These are phyloP conservation scores for Claviceps capensis DNA, from an alignment of 2,329 filamentous ascomycete genomes.

Conservation along the genomic window DNA sequence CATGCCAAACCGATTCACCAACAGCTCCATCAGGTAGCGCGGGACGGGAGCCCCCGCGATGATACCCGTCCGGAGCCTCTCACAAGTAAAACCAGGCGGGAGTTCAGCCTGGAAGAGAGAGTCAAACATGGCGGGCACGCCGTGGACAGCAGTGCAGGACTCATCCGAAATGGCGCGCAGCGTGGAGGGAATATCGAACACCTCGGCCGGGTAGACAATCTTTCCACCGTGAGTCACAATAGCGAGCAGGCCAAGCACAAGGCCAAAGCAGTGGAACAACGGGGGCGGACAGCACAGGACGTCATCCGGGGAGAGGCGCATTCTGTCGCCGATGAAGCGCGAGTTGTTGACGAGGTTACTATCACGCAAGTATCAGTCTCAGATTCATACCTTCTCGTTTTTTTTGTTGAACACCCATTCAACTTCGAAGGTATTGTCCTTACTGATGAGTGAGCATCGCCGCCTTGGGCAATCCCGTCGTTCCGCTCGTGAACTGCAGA, in stretches of 20 bases:
- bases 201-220: conserved; percentile 62
- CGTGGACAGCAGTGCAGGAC: conserved; percentile 61
- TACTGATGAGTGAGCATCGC: conserved; percentile 62
- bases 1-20: conserved; percentile 62
- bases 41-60: conserved; percentile 69
- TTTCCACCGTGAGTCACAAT: conserved; percentile 61
- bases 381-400: no score
- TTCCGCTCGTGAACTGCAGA: conserved; percentile 64
- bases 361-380: neutral
- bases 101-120: conserved; percentile 38
- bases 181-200: conserved; percentile 55
- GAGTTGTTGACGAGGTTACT: conserved; percentile 52
- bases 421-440: conserved; percentile 9
- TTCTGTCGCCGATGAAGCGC: conserved; percentile 59
- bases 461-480: conserved; percentile 59
- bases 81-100: conserved; percentile 28
- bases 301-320: conserved; percentile 53
- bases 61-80: conserved; percentile 57
- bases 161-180: conserved; percentile 54
- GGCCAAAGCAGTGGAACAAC: conserved; percentile 75
- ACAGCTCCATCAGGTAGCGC: conserved; percentile 57
- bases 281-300: conserved; percentile 70
- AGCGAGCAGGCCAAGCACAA: conserved; percentile 63
- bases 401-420: neutral
- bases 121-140: conserved; percentile 77